phyloP scores from a whole-genome alignment of 2,329 filamentous ascomycete species.

The Arachnomyces sp. region DNA sequence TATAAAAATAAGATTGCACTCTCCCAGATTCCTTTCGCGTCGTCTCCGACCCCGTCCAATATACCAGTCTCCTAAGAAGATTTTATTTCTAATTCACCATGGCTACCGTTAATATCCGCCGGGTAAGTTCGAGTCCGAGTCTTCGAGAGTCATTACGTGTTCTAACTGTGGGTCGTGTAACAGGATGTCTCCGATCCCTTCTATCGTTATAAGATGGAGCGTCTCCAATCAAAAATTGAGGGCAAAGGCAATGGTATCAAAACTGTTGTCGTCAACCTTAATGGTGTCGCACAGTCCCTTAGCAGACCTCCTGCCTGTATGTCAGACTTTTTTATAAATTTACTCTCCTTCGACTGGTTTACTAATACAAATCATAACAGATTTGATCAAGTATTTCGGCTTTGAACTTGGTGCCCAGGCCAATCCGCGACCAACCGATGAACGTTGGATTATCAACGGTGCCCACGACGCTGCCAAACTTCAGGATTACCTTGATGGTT shows the following conservation, averaged over 20 bases:
- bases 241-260: conserved; percentile 99
- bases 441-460: conserved; percentile 99
- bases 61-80: conserved; percentile 24
- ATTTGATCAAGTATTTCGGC: conserved; percentile 99
- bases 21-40: conserved; percentile 36
- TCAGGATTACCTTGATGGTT: conserved; percentile 95
- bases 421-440: conserved; percentile 93
- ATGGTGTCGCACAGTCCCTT: conserved; percentile 84
- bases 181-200: conserved; percentile 91
- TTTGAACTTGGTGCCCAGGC: conserved; percentile 98
- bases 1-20: conserved; percentile 40
- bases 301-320: conserved; percentile 75
- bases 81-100: conserved; percentile 56
- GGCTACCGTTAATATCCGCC: conserved; percentile 97
- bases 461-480: conserved; percentile 92
- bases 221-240: conserved; percentile 96
- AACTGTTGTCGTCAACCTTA: conserved; percentile 93
- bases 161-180: conserved; percentile 11
- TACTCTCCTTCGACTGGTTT: not conserved
- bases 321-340: conserved; percentile 12
- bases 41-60: conserved; percentile 21
- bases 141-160: not conserved
- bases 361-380: conserved; percentile 18
- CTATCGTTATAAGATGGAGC: conserved; percentile 99
- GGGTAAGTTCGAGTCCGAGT: conserved; percentile 33